Evolutionary conservation across 2,329 filamentous ascomycete genomes (phyloP).

Genomic region (Phialophora tarda): DNA sequence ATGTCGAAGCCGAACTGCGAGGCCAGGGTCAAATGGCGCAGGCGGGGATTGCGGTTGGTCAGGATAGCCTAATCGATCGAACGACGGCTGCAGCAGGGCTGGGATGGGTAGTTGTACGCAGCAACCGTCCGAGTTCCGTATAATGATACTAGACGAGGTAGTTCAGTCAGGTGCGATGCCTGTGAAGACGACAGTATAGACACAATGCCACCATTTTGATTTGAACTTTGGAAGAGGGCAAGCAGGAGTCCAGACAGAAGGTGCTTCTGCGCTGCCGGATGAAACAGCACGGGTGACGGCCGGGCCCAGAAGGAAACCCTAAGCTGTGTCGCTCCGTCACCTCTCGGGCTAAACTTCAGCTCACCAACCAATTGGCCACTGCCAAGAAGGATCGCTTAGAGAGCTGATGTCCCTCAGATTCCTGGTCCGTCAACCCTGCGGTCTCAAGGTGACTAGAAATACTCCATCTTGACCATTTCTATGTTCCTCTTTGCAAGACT

Average conservation of each 20-base stretch:
- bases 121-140: background rate
- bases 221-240: background rate
- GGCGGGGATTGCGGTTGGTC: constrained; percentile 30
- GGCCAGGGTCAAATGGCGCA: constrained; percentile 25
- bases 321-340: constrained; percentile 10
- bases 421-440: background rate
- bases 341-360: constrained; percentile 7
- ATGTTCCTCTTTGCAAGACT: background rate
- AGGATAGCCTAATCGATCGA: constrained; percentile 19
- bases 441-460: background rate
- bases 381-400: constrained; percentile 18
- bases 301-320: constrained; percentile 2
- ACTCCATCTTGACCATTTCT: background rate
- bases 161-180: constrained; percentile 27
- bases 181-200: constrained; percentile 21
- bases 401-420: background rate
- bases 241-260: constrained; percentile 11
- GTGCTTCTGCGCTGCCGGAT: constrained; percentile 16
- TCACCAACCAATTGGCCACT: constrained; percentile 10
- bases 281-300: constrained; percentile 18
- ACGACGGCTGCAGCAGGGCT: background rate
- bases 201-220: constrained; percentile 33
- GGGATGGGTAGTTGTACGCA: background rate
- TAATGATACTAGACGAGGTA: constrained; percentile 5
- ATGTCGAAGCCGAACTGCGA: constrained; percentile 23